Percentiles rank a stretch among this genome's conserved stretches.
Conservation (phyloP, 495 filamentous ascomycete genomes). For the Parmelia sp. region DNA sequence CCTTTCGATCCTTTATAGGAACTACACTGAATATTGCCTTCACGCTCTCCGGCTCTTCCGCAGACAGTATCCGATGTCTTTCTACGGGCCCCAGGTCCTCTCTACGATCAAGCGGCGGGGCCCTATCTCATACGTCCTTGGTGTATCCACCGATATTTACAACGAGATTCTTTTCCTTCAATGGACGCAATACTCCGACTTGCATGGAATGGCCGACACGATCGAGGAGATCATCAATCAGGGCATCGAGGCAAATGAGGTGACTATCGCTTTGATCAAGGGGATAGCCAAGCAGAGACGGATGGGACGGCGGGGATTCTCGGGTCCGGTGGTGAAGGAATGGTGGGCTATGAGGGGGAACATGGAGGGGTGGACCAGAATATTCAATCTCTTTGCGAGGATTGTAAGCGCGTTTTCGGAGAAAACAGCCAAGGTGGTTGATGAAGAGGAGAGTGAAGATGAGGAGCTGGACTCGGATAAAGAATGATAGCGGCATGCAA, state of each 20-base stretch:
- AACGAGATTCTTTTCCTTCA: slow-evolving; percentile 61
- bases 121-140: slow-evolving; percentile 62
- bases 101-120: slow-evolving; percentile 67
- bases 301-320: slow-evolving; percentile 23
- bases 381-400: slow-evolving; percentile 3
- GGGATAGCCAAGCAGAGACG: slow-evolving; percentile 29
- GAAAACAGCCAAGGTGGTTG: slow-evolving; percentile 1
- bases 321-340: slow-evolving; percentile 13
- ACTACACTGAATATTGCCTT: slow-evolving; percentile 62
- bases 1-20: slow-evolving; percentile 52
- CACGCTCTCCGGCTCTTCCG: slow-evolving; percentile 59
- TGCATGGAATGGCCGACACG: slow-evolving; percentile 53
- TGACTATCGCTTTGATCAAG: slow-evolving; percentile 48
- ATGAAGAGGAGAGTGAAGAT: slow-evolving; percentile 9
- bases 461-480: background rate
- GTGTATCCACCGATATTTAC: slow-evolving; percentile 65
- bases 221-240: slow-evolving; percentile 71
- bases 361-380: slow-evolving; percentile 17
- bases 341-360: slow-evolving; percentile 37
- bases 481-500: background rate
- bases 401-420: background rate
- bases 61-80: slow-evolving; percentile 53
- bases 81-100: slow-evolving; percentile 55
- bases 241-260: slow-evolving; percentile 55
- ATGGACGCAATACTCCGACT: slow-evolving; percentile 58